A percentile compares a stretch with the other conserved stretches of the same genome.
These are phyloP conservation scores for Polychytrium aggregatum DNA, from an alignment of 192 early-diverging fungal species.

Conservation along the genomic window DNA sequence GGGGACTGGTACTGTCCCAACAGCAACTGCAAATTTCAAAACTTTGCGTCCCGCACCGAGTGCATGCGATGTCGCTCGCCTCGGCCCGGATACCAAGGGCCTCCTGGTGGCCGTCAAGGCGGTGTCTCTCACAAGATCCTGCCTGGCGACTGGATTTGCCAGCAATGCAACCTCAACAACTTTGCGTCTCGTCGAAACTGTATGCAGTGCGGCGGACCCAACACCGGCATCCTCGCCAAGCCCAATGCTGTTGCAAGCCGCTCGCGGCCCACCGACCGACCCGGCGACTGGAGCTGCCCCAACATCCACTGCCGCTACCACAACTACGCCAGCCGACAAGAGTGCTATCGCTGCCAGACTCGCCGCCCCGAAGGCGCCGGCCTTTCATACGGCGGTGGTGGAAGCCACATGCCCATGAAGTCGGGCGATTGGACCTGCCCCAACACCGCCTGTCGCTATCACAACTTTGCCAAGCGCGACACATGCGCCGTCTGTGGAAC, in stretches of 20 bases:
- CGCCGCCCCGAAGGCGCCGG: no score
- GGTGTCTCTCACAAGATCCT: slow-evolving; percentile 10
- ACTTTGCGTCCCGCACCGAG: slow-evolving; percentile 50
- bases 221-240: no score
- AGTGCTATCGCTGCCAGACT: slow-evolving; percentile 47
- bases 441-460: slow-evolving; percentile 42
- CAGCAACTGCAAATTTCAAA: slow-evolving; percentile 46
- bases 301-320: slow-evolving; percentile 55
- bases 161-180: slow-evolving; percentile 49
- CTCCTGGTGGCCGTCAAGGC: no score
- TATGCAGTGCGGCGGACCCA: slow-evolving; percentile 23
- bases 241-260: no score
- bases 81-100: no score
- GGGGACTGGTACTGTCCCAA: slow-evolving; percentile 51
- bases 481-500: slow-evolving; percentile 43
- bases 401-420: no score
- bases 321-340: slow-evolving; percentile 57
- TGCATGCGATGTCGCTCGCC: slow-evolving; percentile 59
- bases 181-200: slow-evolving; percentile 27
- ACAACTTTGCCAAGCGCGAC: slow-evolving; percentile 50
- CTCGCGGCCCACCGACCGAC: slow-evolving; percentile 24
- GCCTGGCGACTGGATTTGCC: slow-evolving; percentile 62
- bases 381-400: no score
- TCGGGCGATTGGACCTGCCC: slow-evolving; percentile 18
- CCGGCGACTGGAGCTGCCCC: slow-evolving; percentile 69